Evolutionary conservation across 805 yeast genomes (phyloP).

Genomic region (Teunomyces lycoperdinae): DNA sequence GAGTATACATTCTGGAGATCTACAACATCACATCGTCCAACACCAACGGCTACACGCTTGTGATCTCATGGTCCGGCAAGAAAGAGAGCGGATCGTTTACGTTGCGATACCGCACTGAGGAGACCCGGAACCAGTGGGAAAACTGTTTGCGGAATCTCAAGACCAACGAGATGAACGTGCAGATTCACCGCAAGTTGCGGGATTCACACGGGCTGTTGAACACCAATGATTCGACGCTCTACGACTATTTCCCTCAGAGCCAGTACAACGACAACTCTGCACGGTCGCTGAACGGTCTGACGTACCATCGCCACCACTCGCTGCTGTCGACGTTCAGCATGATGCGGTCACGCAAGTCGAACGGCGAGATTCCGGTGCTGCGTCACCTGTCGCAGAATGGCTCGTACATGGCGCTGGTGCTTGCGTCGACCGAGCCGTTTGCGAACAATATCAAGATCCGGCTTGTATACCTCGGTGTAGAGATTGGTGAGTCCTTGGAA

Average conservation of each 20-base stretch:
- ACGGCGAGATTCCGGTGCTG: slow-evolving; percentile 9
- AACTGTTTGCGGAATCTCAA: slow-evolving; percentile 53
- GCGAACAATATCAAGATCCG: slow-evolving; percentile 18
- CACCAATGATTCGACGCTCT: slow-evolving; percentile 22
- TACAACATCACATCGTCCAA: slow-evolving; percentile 39
- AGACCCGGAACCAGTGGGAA: slow-evolving; percentile 80
- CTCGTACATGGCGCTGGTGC: slow-evolving; percentile 3
- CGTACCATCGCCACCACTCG: slow-evolving; percentile 39
- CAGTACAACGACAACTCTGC: background rate
- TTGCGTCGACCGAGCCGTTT: slow-evolving; percentile 5
- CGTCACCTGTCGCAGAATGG: background rate
- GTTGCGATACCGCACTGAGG: slow-evolving; percentile 80
- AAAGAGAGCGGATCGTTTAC: slow-evolving; percentile 85
- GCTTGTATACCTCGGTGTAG: slow-evolving; percentile 31
- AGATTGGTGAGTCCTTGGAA: slow-evolving; percentile 24
- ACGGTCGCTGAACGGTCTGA: slow-evolving; percentile 29
- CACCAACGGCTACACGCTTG: slow-evolving; percentile 52
- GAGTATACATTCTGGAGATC: slow-evolving; percentile 72
- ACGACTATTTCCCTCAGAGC: slow-evolving; percentile 14
- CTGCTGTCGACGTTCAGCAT: slow-evolving; percentile 43
- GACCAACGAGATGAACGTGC: slow-evolving; percentile 39
- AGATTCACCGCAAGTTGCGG: slow-evolving; percentile 33
- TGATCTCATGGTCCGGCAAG: slow-evolving; percentile 79
- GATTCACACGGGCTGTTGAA: slow-evolving; percentile 30
- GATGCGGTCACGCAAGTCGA: slow-evolving; percentile 35